Percentiles rank a stretch among this genome's conserved stretches.
phyloP scores from a whole-genome alignment of 148 eudicot species.

The Amaranthus palmeri region DNA sequence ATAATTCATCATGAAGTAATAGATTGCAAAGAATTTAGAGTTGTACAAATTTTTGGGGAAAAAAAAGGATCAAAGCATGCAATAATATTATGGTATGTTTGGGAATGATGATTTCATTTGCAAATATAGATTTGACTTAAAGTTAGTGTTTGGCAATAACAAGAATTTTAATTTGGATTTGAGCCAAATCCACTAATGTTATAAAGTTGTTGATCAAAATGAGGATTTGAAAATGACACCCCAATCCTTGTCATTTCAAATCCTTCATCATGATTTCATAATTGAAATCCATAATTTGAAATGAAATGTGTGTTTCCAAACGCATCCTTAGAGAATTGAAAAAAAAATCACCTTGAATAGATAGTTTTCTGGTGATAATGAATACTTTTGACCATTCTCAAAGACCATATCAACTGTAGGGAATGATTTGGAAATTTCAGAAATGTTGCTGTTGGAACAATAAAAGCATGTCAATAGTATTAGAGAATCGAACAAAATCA shows the following conservation, averaged over 20 bases:
- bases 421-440: slow-evolving; percentile 63
- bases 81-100: too few relatives aligned
- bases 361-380: slow-evolving; percentile 90
- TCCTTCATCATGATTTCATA: too few relatives aligned
- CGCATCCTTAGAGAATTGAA: neutral
- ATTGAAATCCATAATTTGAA: too few relatives aligned
- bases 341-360: slow-evolving; percentile 58
- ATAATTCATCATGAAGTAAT: slow-evolving; percentile 1
- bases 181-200: too few relatives aligned
- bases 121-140: too few relatives aligned
- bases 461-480: slow-evolving; percentile 14
- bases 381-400: slow-evolving; percentile 58
- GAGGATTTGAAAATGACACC: too few relatives aligned
- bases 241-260: too few relatives aligned
- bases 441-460: slow-evolving; percentile 48
- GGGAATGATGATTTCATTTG: too few relatives aligned
- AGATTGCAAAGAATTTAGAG: neutral
- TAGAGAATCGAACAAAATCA: slow-evolving; percentile 4
- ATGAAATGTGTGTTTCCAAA: too few relatives aligned
- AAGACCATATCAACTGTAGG: slow-evolving; percentile 85
- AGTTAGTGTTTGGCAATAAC: too few relatives aligned
- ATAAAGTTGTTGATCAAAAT: too few relatives aligned
- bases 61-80: neutral
- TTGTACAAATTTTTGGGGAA: neutral
- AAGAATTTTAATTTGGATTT: too few relatives aligned